These are phyloP conservation scores for Eucalyptus lansdowneana DNA, from an alignment of 345 rosid species.

Conservation along the genomic window DNA sequence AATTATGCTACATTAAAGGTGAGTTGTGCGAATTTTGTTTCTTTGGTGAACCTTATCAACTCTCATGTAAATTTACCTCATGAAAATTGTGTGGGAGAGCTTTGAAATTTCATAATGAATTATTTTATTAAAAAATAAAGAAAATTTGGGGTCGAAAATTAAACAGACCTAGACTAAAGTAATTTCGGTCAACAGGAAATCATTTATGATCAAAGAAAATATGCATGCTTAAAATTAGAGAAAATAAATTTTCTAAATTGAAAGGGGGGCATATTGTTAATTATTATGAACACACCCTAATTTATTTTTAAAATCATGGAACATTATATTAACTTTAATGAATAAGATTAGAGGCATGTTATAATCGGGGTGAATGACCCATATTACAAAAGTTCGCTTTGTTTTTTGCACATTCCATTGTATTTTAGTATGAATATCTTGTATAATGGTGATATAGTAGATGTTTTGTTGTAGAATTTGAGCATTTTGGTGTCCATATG, in stretches of 20 bases:
- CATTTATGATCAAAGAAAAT: not conserved
- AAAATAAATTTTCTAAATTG: not conserved
- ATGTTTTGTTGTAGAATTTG: not conserved
- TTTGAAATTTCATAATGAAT: not conserved
- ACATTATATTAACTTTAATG: not conserved
- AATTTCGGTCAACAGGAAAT: rapidly evolving
- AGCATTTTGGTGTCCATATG: not conserved
- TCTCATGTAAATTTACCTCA: not conserved
- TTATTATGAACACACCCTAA: not conserved
- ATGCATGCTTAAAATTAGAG: not conserved
- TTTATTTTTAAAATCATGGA: not conserved
- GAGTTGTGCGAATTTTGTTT: not conserved
- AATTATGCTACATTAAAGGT: not conserved
- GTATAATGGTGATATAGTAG: not conserved
- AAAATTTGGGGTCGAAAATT: not conserved
- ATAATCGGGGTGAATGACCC: not conserved
- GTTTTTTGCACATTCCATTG: not conserved
- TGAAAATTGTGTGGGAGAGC: not conserved
- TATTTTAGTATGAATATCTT: no score
- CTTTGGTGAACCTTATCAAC: not conserved
- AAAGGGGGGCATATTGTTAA: no score
- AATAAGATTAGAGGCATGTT: not conserved
- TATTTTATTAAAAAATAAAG: not conserved
- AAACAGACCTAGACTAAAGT: not conserved
- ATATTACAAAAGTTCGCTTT: not conserved